Evolutionary conservation across 345 rosid species (phyloP).

Genomic region (Excoecaria agallocha): DNA sequence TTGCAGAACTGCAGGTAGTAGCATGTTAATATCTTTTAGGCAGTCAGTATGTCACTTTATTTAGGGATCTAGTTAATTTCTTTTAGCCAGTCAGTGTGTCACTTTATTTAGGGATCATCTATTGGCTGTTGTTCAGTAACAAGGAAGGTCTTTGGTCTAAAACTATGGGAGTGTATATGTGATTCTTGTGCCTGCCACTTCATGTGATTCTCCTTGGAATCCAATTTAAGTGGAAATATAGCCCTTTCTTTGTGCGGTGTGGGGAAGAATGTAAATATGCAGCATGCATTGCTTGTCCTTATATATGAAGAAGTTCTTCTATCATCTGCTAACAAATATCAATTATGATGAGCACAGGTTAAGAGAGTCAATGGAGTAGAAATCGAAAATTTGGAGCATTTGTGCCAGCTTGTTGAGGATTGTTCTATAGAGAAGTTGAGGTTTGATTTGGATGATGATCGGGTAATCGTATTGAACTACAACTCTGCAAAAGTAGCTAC

Average conservation of each 20-base stretch:
- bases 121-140: too few relatives aligned
- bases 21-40: conserved; percentile 1
- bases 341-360: conserved; percentile 50
- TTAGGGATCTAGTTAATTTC: background rate
- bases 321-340: conserved; percentile 9
- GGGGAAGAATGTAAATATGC: too few relatives aligned
- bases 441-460: conserved; percentile 78
- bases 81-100: too few relatives aligned
- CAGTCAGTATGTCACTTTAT: background rate
- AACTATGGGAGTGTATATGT: too few relatives aligned
- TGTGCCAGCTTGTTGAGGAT: conserved; percentile 60
- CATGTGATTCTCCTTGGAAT: too few relatives aligned
- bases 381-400: conserved; percentile 69
- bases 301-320: too few relatives aligned
- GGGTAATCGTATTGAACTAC: conserved; percentile 63
- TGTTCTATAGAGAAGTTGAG: conserved; percentile 54
- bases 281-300: too few relatives aligned
- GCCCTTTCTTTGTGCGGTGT: too few relatives aligned
- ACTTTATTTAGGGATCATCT: too few relatives aligned
- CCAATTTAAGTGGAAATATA: too few relatives aligned
- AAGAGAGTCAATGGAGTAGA: conserved; percentile 69
- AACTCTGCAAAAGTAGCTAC: conserved; percentile 58
- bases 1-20: conserved; percentile 76
- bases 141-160: too few relatives aligned
- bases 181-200: too few relatives aligned